Percentiles rank a stretch among this genome's conserved stretches.
Conservation (phyloP, 2,329 filamentous ascomycete genomes). For the Colletotrichum sojae region DNA sequence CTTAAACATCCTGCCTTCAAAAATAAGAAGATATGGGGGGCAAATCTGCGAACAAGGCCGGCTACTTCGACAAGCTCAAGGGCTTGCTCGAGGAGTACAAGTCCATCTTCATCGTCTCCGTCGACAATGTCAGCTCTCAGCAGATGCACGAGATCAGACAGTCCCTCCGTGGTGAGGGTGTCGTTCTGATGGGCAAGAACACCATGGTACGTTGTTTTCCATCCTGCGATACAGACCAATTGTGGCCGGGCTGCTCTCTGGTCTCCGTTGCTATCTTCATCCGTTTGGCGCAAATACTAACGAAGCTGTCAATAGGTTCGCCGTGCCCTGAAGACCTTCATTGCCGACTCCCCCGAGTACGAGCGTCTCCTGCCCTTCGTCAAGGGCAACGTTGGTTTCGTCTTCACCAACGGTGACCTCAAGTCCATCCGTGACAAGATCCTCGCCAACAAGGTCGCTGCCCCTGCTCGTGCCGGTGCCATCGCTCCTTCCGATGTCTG, state of each 20-base stretch:
- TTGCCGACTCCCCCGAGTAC: constrained; percentile 93
- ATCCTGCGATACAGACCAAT: neutral
- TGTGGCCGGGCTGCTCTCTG: neutral
- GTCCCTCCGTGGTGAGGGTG: constrained; percentile 89
- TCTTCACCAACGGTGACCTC: constrained; percentile 98
- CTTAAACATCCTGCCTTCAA: constrained; percentile 99
- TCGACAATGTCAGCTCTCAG: constrained; percentile 99
- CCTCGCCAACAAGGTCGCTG: constrained; percentile 95
- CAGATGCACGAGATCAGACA: constrained; percentile 99
- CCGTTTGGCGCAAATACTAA: constrained; percentile 1
- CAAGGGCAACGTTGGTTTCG: constrained; percentile 98
- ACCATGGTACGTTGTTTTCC: constrained; percentile 82
- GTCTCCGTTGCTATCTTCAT: too few relatives aligned
- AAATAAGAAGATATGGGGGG: constrained; percentile 98
- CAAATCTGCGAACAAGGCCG: constrained; percentile 94
- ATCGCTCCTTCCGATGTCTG: constrained; percentile 94
- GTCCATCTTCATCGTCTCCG: constrained; percentile 96
- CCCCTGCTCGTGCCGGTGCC: constrained; percentile 97
- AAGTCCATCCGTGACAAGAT: constrained; percentile 96
- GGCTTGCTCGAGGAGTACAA: constrained; percentile 94
- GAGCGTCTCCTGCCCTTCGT: constrained; percentile 97
- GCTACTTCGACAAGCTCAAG: constrained; percentile 99
- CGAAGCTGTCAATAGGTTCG: constrained; percentile 74
- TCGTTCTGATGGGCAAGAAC: constrained; percentile 99
- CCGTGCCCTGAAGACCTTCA: constrained; percentile 96